phyloP scores from a whole-genome alignment of 225 moss, liverwort and hornwort genomes.

The Sphagnum contortum region DNA sequence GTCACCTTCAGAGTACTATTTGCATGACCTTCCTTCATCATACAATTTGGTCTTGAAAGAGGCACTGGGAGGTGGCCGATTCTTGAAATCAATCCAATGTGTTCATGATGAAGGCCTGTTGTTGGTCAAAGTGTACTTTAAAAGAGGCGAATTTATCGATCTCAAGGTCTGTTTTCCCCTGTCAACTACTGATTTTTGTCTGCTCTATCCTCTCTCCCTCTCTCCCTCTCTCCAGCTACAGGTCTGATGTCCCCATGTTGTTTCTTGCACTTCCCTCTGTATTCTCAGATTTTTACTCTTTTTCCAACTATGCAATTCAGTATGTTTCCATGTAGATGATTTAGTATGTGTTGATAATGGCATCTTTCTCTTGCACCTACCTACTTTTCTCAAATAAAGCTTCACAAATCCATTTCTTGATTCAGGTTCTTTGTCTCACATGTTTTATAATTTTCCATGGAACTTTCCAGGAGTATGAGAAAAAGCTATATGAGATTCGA shows the following conservation, averaged over 20 bases:
- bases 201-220: not conserved
- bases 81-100: slow-evolving; percentile 91
- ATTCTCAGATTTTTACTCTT: no score
- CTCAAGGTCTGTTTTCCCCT: slow-evolving; percentile 57
- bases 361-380: no score
- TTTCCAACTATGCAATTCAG: no score
- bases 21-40: slow-evolving; percentile 89
- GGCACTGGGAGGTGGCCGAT: slow-evolving; percentile 73
- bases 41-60: slow-evolving; percentile 94
- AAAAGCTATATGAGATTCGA: slow-evolving; percentile 58
- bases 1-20: slow-evolving; percentile 78
- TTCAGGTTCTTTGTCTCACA: no score
- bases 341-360: no score
- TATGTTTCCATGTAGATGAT: no score
- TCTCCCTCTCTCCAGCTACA: not conserved
- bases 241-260: no score
- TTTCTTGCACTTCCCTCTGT: no score
- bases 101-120: slow-evolving; percentile 91
- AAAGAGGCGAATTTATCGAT: slow-evolving; percentile 83
- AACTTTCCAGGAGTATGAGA: slow-evolving; percentile 84
- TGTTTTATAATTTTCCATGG: no score
- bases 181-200: no score
- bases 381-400: no score
- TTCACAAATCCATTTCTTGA: no score
- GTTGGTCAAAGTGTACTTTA: slow-evolving; percentile 97